These are phyloP conservation scores for Colletotrichum spinosum DNA, from an alignment of 2,329 filamentous ascomycete species.

Conservation along the genomic window DNA sequence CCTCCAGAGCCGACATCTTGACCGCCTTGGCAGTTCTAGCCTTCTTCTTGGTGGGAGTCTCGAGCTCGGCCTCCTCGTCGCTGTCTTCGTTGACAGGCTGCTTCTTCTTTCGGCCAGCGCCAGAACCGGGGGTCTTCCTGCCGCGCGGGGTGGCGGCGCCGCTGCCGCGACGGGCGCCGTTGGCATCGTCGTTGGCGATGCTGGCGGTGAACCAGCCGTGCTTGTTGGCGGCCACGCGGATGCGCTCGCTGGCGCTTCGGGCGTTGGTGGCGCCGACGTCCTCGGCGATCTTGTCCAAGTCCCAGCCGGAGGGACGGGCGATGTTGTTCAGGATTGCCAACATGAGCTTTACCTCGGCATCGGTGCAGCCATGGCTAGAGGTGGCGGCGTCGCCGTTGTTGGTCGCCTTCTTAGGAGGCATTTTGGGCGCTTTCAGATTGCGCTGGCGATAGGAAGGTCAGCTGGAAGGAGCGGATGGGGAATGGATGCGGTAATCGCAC, in stretches of 20 bases:
- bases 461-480: not conserved
- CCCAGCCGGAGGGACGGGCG: constrained; percentile 1
- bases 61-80: constrained; percentile 5
- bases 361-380: constrained; percentile 1
- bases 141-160: constrained; percentile 4
- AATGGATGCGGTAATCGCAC: not conserved
- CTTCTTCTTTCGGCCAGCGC: constrained; percentile 17
- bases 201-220: constrained; percentile 18
- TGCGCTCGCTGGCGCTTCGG: constrained; percentile 8
- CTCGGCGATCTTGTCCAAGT: constrained; percentile 1
- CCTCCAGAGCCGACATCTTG: not conserved
- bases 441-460: not conserved
- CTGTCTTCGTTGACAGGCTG: constrained; percentile 2
- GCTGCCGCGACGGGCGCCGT: not conserved
- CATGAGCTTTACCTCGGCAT: constrained; percentile 20
- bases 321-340: constrained; percentile 17
- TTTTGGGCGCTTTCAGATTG: not conserved
- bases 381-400: constrained; percentile 5
- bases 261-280: constrained; percentile 14
- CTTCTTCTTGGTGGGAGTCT: constrained; percentile 17
- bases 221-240: constrained; percentile 15
- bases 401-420: constrained; percentile 17
- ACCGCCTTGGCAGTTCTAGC: not conserved
- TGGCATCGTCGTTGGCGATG: not conserved
- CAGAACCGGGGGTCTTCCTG: constrained; percentile 3